A percentile compares a stretch with the other conserved stretches of the same genome.
Evolutionary conservation across 345 rosid genomes (phyloP).

Genomic region (Syzygium oleosum): DNA sequence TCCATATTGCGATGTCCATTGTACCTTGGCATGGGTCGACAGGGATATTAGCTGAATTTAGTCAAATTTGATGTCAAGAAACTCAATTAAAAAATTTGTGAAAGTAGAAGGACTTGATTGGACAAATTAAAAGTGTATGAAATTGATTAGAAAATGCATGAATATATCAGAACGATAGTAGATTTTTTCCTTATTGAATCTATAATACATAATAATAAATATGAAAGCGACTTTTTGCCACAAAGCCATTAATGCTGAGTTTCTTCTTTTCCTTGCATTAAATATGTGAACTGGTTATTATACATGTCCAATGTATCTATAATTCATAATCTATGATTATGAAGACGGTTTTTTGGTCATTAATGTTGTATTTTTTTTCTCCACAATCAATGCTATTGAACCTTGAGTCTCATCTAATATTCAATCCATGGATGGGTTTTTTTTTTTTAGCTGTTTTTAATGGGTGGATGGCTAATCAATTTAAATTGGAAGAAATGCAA

Average conservation of each 20-base stretch:
- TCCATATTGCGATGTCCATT: rapidly evolving
- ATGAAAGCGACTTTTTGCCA: background rate
- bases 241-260: background rate
- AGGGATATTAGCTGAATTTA: background rate
- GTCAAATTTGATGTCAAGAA: too few relatives aligned
- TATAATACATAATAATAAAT: background rate
- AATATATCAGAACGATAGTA: background rate
- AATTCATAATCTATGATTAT: background rate
- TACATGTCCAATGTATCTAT: background rate
- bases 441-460: background rate
- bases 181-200: background rate
- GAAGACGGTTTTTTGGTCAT: background rate
- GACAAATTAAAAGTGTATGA: background rate
- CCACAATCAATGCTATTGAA: background rate
- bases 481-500: background rate
- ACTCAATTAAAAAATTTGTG: background rate
- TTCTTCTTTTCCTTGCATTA: background rate
- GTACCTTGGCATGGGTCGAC: background rate
- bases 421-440: background rate
- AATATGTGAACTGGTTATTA: background rate
- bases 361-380: background rate
- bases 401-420: background rate
- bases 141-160: background rate
- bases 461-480: background rate
- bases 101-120: too few relatives aligned